Evolutionary conservation across 192 early-diverging fungal species (phyloP), one percentile per base, ranked within the genome.

Genomic region (Pilobolus umbonatus): DNA sequence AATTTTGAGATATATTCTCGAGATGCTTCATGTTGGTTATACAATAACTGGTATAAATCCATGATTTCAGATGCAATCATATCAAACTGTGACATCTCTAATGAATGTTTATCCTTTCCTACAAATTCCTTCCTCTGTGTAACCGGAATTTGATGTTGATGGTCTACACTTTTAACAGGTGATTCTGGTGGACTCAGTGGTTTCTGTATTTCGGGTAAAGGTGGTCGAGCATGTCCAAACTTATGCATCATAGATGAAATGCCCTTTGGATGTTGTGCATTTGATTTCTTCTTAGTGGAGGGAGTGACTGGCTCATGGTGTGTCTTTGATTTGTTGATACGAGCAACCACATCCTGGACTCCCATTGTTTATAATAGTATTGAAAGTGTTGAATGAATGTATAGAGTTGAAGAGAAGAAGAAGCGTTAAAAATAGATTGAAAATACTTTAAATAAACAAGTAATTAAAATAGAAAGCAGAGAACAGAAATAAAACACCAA

Each of bases 301-400:
- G n/a, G n/a, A n/a, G 24, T 52, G n/a, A n/a, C 21, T 61, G 25
- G 15, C 31, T n/a, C 26, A 36, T 24, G 15, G 2, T 34, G 29
- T 11, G 36, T 28, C 17, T 38, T 35, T 43, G 44, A 24, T 38
- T 56, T 50, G 28, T 65, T 65, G 31, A 65, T 30, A 17, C 57
- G 49, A 52, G 64, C 64, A 17, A 65, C 48, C 11, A 56, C 42
- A 29, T 57, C 64, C 30, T 65, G 64, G 12, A 65, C 64, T 44
- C 64, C 57, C 64, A 65, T 65, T 11, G 3, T 55, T 51, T 36
- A 39, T 38, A 17, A 25, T 50, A 44, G 6, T 46, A 45, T 60
- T 60, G 58, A 14, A n/a, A n/a, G n/a, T n/a, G n/a, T n/a, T n/a
- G n/a, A n/a, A n/a, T n/a, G n/a, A n/a, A n/a, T n/a, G n/a, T n/a